These are phyloP conservation scores for Clonostachys rhizophaga DNA, from an alignment of 2,329 filamentous ascomycete genomes.

Conservation along the genomic window DNA sequence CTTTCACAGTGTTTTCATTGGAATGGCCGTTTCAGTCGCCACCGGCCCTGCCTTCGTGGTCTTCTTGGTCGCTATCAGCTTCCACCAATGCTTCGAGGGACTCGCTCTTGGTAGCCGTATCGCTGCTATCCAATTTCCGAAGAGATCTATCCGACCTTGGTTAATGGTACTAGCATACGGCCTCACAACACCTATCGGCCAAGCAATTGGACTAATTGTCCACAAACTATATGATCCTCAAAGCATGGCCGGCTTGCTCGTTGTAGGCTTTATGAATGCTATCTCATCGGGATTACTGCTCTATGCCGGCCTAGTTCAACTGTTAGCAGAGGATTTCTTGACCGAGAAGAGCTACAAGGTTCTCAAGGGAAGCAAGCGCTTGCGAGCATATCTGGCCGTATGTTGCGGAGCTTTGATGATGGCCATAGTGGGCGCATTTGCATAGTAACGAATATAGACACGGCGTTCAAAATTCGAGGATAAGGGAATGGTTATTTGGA, in stretches of 20 bases:
- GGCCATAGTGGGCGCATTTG: constrained; percentile 70
- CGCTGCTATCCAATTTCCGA: constrained; percentile 74
- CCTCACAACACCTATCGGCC: constrained; percentile 74
- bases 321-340: constrained; percentile 80
- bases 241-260: constrained; percentile 69
- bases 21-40: constrained; percentile 79
- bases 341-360: constrained; percentile 69
- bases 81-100: constrained; percentile 87
- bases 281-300: constrained; percentile 76
- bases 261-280: constrained; percentile 85
- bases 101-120: constrained; percentile 83
- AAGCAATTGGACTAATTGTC: constrained; percentile 74
- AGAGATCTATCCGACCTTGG: constrained; percentile 72
- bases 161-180: constrained; percentile 77
- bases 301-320: constrained; percentile 79
- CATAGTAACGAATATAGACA: constrained; percentile 31
- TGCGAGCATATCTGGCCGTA: constrained; percentile 60
- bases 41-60: constrained; percentile 76
- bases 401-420: constrained; percentile 62
- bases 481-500: too few species aligned
- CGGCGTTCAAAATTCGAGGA: not conserved
- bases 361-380: constrained; percentile 55
- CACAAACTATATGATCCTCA: constrained; percentile 78
- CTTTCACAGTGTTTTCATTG: constrained; percentile 83
- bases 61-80: constrained; percentile 74